Base-by-base conservation (phyloP, 2,329 filamentous ascomycete genomes). In the Ceratocystis variospora region DNA sequence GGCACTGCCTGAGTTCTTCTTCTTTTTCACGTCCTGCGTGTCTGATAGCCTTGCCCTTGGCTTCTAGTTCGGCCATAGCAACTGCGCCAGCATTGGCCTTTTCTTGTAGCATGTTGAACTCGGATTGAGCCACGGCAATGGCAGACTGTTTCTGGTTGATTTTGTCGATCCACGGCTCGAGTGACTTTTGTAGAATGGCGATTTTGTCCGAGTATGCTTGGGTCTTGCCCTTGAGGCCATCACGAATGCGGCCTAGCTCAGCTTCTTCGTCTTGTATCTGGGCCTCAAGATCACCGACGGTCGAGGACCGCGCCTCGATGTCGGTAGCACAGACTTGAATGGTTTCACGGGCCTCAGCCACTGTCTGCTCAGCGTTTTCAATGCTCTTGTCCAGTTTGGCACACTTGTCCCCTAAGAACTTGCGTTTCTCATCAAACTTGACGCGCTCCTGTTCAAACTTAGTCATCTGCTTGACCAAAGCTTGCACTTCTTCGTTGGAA, bases 401-500 rank as follows among this genome's bases (percentile, higher is more conserved):
- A 71, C 89, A 87, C 78, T 99, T 99, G 72, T 87, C 87, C 1
- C 83, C 80, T 70, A 99, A 77, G 75, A 97, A 97, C 74, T 99
- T 99, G 74, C 88, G 87, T 80, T 97, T 97, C 76, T 99, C 95
- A 70, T 97, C 93, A 70, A 96, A 92, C 73, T 99, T 99, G 76
- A 99, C 94, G 25, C 87, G 87, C 73, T 97, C 94, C 73, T 97
- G 96, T 73, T 99, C 95, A 69, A 95, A 91, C 73, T 92, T 93
- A 57, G 90, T 86, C 77, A 94, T 86, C 73, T 97, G 90, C 73
- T 96, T 96, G 68, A 87, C 78, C 65, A 96, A 80, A 31, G 79
- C 81, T 71, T 96, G 89, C 0, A 87, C 86, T 64, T 89, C 82
- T 75, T 95, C 93, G 71, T 96, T 90, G 69, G 95, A 84, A 1